These are phyloP conservation scores for Lagenaria siceraria DNA, from an alignment of 306 rosid species.

Conservation along the genomic window DNA sequence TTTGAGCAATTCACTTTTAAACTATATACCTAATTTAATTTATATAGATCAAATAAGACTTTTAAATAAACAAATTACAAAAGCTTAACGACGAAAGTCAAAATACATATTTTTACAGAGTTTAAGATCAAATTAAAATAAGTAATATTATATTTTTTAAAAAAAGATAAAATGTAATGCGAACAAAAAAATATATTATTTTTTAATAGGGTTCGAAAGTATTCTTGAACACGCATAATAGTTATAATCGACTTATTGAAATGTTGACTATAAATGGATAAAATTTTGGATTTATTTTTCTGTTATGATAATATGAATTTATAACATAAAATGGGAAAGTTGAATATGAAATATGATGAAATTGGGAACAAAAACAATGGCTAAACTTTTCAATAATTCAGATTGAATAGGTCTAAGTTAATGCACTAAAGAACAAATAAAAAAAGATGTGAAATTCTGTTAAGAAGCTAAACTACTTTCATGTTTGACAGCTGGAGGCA, in stretches of 20 bases:
- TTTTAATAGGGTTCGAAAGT: neutral
- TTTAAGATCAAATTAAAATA: neutral
- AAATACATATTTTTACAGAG: neutral
- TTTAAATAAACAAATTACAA: neutral
- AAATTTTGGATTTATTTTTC: neutral
- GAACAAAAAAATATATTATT: neutral
- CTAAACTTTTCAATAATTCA: neutral
- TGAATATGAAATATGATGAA: neutral
- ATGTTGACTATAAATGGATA: neutral
- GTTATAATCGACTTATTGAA: neutral
- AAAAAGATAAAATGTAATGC: neutral
- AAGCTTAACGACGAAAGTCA: neutral
- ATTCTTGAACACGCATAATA: neutral
- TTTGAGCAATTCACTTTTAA: too few relatives aligned
- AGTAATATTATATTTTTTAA: too few relatives aligned
- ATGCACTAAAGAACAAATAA: neutral
- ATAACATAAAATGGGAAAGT: neutral
- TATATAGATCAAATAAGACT: too few relatives aligned
- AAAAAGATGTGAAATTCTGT: neutral
- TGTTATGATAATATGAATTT: neutral
- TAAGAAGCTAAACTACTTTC: neutral
- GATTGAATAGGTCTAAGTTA: neutral
- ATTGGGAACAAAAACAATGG: neutral
- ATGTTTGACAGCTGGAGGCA: neutral
- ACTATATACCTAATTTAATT: too few relatives aligned